These are phyloP conservation scores for Mycena citricolor DNA, from an alignment of 1,284 basidiomycete species.

Conservation along the genomic window DNA sequence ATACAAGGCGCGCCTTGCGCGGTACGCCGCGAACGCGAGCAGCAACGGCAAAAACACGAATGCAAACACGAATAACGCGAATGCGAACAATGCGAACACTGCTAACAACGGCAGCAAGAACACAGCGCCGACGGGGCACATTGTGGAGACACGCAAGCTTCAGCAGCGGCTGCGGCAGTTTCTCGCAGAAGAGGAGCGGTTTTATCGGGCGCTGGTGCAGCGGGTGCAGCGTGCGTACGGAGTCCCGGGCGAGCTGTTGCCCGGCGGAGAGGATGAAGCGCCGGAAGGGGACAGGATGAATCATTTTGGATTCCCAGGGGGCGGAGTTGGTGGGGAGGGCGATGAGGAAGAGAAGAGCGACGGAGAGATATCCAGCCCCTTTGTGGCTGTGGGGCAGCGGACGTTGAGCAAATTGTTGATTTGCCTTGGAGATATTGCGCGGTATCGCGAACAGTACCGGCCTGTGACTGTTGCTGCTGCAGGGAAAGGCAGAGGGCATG, in stretches of 20 bases:
- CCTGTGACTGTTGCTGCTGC: not conserved
- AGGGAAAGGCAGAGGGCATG: too few species aligned
- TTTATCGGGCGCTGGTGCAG: slow-evolving; percentile 78
- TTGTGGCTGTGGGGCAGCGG: slow-evolving; percentile 58
- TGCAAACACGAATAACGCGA: too few species aligned
- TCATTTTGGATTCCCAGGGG: slow-evolving; percentile 57
- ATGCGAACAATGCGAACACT: too few species aligned
- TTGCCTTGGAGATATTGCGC: slow-evolving; percentile 90
- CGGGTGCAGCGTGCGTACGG: slow-evolving; percentile 63
- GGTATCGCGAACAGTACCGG: slow-evolving; percentile 90
- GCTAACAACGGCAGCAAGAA: slow-evolving; percentile 34
- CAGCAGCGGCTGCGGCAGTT: slow-evolving; percentile 87
- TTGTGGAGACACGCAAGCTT: slow-evolving; percentile 81
- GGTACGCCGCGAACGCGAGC: too few species aligned
- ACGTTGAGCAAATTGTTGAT: slow-evolving; percentile 86
- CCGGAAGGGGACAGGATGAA: slow-evolving; percentile 35
- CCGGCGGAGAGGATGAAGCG: not conserved
- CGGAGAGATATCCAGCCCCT: slow-evolving; percentile 41
- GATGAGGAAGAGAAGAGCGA: too few species aligned
- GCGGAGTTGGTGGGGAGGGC: slow-evolving; percentile 40
- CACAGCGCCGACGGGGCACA: too few species aligned
- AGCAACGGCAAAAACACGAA: slow-evolving; percentile 30
- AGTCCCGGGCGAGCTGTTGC: slow-evolving; percentile 54
- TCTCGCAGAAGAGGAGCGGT: slow-evolving; percentile 82
- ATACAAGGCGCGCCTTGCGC: slow-evolving; percentile 77